Percentiles rank a stretch among this genome's conserved stretches.
Evolutionary conservation across 2,329 filamentous ascomycete genomes (phyloP).

Genomic region (Cryphonectria parasitica): DNA sequence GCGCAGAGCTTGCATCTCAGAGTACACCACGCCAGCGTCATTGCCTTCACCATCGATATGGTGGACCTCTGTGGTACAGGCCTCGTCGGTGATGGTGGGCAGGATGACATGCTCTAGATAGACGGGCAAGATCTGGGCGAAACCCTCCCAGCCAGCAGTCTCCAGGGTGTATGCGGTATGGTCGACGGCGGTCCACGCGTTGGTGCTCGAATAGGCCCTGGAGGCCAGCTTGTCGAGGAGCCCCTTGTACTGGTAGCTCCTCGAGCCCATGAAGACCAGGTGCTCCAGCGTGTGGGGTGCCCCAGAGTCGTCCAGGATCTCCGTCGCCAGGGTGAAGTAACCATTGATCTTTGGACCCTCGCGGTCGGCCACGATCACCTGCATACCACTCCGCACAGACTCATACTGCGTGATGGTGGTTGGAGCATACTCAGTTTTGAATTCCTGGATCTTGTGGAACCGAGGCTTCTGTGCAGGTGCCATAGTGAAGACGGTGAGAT

Average conservation of each 20-base stretch:
- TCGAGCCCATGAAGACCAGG: constrained; percentile 87
- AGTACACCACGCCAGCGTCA: constrained; percentile 96
- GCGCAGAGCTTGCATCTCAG: constrained; percentile 96
- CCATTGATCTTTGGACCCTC: constrained; percentile 94
- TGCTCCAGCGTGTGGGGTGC: constrained; percentile 87
- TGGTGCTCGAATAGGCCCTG: constrained; percentile 89
- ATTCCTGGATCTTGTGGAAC: constrained; percentile 84
- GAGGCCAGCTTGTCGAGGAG: constrained; percentile 93
- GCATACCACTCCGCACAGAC: constrained; percentile 91
- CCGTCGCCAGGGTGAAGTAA: constrained; percentile 93
- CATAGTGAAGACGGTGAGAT: constrained; percentile 51
- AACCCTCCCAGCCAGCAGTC: constrained; percentile 95
- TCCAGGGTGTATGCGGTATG: constrained; percentile 96
- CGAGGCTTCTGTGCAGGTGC: constrained; percentile 56
- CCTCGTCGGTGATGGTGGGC: constrained; percentile 89
- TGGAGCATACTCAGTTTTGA: constrained; percentile 88
- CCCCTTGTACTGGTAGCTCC: constrained; percentile 91
- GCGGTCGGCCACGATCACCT: constrained; percentile 87
- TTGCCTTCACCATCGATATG: constrained; percentile 92
- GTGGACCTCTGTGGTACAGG: constrained; percentile 93
- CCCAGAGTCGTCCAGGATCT: constrained; percentile 96
- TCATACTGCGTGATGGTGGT: constrained; percentile 93
- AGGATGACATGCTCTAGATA: constrained; percentile 94
- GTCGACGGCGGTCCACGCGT: constrained; percentile 96
- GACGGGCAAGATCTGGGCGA: constrained; percentile 89